phyloP scores from a whole-genome alignment of 2,329 filamentous ascomycete genomes.

The Colletotrichum nymphaeae region DNA sequence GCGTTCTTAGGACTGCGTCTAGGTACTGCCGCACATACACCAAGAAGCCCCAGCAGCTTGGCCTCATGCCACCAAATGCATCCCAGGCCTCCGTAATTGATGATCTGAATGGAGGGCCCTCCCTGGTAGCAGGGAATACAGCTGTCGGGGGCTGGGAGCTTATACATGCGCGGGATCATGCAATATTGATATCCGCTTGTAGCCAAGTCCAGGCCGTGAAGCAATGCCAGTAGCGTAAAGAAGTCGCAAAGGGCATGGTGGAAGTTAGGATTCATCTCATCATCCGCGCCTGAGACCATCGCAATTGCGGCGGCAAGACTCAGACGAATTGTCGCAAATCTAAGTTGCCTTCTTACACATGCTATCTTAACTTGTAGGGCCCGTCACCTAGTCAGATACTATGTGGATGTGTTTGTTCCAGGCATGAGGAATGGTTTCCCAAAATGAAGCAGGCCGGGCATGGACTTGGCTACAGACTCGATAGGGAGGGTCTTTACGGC shows the following conservation, averaged over 20 bases:
- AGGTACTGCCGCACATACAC: not conserved
- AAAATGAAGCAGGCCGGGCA: not conserved
- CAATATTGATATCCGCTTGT: not conserved
- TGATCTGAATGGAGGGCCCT: conserved; percentile 14
- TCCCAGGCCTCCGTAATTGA: not conserved
- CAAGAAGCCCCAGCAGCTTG: not conserved
- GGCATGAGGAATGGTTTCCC: not conserved
- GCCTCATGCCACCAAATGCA: not conserved
- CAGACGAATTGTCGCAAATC: not conserved
- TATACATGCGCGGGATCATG: not conserved
- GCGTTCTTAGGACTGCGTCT: not conserved
- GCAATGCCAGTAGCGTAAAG: not conserved
- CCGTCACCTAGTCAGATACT: not conserved
- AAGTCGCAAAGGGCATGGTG: not conserved
- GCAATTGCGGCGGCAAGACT: not conserved
- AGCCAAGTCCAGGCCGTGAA: not conserved
- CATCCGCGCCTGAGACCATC: not conserved
- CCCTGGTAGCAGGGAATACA: conserved; percentile 17
- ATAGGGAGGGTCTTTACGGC: not conserved
- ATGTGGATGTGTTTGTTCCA: not conserved
- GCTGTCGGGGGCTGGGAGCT: conserved; percentile 16
- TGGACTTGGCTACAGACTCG: not conserved
- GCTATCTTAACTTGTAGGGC: not conserved
- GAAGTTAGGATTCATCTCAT: not conserved
- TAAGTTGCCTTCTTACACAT: not conserved